Evolutionary conservation across 2,329 filamentous ascomycete genomes (phyloP).

Genomic region (Fusarium pseudonygamai): DNA sequence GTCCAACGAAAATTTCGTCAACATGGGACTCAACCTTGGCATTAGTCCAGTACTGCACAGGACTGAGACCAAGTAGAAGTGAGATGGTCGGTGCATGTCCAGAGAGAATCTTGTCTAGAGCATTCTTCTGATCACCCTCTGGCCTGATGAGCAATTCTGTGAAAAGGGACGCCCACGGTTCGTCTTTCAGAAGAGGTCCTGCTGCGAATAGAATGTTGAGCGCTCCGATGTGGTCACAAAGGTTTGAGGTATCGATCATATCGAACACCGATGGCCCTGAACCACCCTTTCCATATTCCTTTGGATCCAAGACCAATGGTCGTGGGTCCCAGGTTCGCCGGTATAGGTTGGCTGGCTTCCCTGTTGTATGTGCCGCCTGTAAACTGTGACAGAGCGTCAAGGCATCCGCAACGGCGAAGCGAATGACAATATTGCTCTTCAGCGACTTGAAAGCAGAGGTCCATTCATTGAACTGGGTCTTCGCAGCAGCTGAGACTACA

Average conservation of each 20-base stretch:
- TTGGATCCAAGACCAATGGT: slow-evolving; percentile 53
- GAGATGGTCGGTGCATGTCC: slow-evolving; percentile 58
- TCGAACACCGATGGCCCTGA: slow-evolving; percentile 58
- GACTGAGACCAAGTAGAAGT: slow-evolving; percentile 60
- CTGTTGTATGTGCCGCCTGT: slow-evolving; percentile 50
- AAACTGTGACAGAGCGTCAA: slow-evolving; percentile 63
- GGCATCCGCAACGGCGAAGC: slow-evolving; percentile 59
- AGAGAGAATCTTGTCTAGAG: slow-evolving; percentile 55
- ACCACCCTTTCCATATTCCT: slow-evolving; percentile 50
- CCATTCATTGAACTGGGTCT: slow-evolving; percentile 59
- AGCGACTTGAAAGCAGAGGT: slow-evolving; percentile 50
- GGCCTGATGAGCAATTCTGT: slow-evolving; percentile 57
- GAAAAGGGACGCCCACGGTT: slow-evolving; percentile 57
- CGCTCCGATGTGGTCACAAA: slow-evolving; percentile 52
- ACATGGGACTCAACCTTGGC: slow-evolving; percentile 52
- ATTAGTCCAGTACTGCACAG: slow-evolving; percentile 62
- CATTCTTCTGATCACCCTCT: slow-evolving; percentile 35
- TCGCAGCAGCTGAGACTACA: slow-evolving; percentile 49
- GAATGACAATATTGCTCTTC: slow-evolving; percentile 50
- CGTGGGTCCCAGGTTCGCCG: slow-evolving; percentile 52
- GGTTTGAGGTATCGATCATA: slow-evolving; percentile 63
- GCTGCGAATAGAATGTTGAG: slow-evolving; percentile 54
- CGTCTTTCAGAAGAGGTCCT: slow-evolving; percentile 56
- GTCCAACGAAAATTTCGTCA: slow-evolving; percentile 50
- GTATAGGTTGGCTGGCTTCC: slow-evolving; percentile 53